phyloP scores from a whole-genome alignment of 2,329 filamentous ascomycete genomes.

The Exophiala calicioides region DNA sequence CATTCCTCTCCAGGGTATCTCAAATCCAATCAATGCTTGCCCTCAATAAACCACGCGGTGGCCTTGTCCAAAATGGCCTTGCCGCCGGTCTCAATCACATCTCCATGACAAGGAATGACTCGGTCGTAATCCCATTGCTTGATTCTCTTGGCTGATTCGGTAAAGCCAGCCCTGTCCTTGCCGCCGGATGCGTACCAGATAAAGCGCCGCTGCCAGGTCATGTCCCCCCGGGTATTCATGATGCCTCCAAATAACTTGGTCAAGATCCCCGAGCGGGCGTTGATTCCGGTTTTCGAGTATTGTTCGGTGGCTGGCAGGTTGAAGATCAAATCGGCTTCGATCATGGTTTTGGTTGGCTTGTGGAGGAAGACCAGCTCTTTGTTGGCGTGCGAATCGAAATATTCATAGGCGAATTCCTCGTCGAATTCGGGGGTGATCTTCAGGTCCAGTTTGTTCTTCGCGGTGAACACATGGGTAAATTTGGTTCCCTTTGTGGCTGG shows the following conservation, averaged over 20 bases:
- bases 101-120: constrained; percentile 90
- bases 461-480: constrained; percentile 69
- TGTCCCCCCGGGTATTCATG: constrained; percentile 61
- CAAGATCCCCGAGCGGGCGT: constrained; percentile 54
- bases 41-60: constrained; percentile 77
- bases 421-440: constrained; percentile 77
- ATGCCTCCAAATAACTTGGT: constrained; percentile 60
- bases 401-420: constrained; percentile 81
- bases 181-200: constrained; percentile 72
- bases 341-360: constrained; percentile 74
- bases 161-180: constrained; percentile 67
- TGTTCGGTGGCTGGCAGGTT: constrained; percentile 88
- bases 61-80: constrained; percentile 77
- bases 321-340: constrained; percentile 89
- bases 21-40: constrained; percentile 35
- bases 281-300: constrained; percentile 63
- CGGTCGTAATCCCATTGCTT: constrained; percentile 79
- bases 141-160: constrained; percentile 68
- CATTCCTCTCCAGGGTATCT: constrained; percentile 5
- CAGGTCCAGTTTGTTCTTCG: constrained; percentile 50
- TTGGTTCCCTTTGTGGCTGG: constrained; percentile 57
- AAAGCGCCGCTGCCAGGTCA: constrained; percentile 76
- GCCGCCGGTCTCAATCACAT: constrained; percentile 73
- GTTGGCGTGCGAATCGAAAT: constrained; percentile 75
- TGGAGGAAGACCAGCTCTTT: constrained; percentile 87